These are phyloP conservation scores for Blastobotrys apis DNA, from an alignment of 1,139 yeast species.

Conservation along the genomic window DNA sequence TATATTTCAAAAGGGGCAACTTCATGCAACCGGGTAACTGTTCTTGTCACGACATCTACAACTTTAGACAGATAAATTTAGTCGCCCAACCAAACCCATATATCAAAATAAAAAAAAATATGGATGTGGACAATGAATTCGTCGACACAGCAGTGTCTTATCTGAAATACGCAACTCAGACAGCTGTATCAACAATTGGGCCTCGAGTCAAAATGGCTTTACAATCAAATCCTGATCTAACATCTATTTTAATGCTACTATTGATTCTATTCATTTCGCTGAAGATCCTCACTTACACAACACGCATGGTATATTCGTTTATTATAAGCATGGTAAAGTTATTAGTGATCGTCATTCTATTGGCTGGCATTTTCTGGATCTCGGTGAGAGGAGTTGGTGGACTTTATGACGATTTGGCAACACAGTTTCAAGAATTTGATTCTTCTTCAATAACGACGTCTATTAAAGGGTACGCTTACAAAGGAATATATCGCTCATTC, in stretches of 20 bases:
- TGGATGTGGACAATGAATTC: slow-evolving; percentile 1
- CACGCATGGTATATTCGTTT: slow-evolving; percentile 29
- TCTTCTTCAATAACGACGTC: slow-evolving; percentile 7
- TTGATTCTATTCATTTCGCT: slow-evolving; percentile 29
- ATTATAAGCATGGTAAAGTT: slow-evolving; percentile 27
- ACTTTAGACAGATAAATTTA: no score
- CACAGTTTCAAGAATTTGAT: slow-evolving; percentile 12
- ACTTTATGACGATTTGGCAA: slow-evolving; percentile 18
- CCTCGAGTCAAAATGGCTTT: slow-evolving; percentile 18
- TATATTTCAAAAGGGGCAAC: no score
- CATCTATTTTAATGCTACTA: slow-evolving; percentile 17
- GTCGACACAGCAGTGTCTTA: not conserved
- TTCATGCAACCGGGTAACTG: no score
- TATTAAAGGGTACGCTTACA: slow-evolving; percentile 9
- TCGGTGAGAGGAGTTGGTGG: slow-evolving; percentile 28
- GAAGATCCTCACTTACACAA: slow-evolving; percentile 28
- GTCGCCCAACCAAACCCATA: no score
- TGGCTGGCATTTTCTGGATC: slow-evolving; percentile 24
- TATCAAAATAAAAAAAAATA: not conserved
- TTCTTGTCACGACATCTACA: no score
- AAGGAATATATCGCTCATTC: slow-evolving; percentile 7
- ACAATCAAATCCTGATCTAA: slow-evolving; percentile 26
- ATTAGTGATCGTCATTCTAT: slow-evolving; percentile 17
- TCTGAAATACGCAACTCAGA: not conserved
- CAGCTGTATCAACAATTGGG: slow-evolving; percentile 1